Conservation (phyloP, 495 filamentous ascomycete species). For the Podospora anserina region DNA sequence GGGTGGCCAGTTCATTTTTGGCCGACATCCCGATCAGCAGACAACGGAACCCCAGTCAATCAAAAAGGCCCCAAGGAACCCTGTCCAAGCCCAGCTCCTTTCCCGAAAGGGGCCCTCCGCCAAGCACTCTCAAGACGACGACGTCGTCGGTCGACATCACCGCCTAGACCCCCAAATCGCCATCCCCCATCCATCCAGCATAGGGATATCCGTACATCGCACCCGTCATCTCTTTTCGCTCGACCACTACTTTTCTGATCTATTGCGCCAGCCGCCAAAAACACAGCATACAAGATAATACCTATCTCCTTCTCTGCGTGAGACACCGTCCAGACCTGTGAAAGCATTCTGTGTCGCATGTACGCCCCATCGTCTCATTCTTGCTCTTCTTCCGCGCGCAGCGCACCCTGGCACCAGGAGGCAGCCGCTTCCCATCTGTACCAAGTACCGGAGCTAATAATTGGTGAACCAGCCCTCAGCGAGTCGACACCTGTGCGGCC, state of each 20-base stretch:
- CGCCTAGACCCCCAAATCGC: neutral
- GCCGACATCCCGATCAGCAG: conserved; percentile 5
- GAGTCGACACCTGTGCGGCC: conserved; percentile 4
- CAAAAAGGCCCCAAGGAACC: conserved; percentile 1
- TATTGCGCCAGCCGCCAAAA: no score
- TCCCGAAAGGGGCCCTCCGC: conserved; percentile 6
- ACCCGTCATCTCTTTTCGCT: neutral
- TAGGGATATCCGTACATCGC: neutral
- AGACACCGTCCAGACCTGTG: neutral
- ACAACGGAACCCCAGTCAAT: conserved; percentile 7
- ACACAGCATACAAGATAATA: neutral
- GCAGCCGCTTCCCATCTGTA: neutral
- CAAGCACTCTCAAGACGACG: conserved; percentile 9
- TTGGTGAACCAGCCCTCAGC: neutral
- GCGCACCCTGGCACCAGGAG: no score
- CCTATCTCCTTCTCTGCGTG: no score
- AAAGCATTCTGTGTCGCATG: conserved; percentile 3
- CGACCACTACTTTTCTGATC: neutral
- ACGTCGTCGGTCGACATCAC: conserved; percentile 11
- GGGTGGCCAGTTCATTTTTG: neutral
- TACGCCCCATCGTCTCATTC: neutral
- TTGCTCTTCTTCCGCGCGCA: neutral
- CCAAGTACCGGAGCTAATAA: neutral
- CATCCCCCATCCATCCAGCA: neutral
- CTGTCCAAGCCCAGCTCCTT: conserved; percentile 8